A percentile compares a stretch with the other conserved stretches of the same genome.
Evolutionary conservation across 352 stramenopile species (phyloP).

Genomic region (Blastocystis sp.): DNA sequence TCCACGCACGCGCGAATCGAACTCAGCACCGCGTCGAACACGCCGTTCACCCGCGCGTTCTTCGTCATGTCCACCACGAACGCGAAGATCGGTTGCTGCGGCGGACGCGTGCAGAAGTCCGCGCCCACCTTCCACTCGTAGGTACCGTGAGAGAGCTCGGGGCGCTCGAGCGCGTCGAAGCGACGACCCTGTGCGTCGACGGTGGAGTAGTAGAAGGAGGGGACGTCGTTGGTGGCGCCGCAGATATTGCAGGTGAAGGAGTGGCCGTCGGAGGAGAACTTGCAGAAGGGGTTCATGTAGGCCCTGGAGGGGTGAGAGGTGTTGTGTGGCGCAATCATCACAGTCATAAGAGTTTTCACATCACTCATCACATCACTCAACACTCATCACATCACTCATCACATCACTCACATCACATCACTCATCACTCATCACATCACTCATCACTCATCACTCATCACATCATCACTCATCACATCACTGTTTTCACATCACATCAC

Average conservation of each 20-base stretch:
- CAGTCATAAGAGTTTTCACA: not conserved
- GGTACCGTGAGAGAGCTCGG: constrained; percentile 42
- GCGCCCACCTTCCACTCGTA: constrained; percentile 28
- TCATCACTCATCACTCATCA: no score
- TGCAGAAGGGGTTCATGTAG: constrained; percentile 57
- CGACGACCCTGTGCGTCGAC: constrained; percentile 2
- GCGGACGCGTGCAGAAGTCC: constrained; percentile 7
- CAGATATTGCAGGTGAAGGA: constrained; percentile 62
- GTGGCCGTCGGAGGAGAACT: constrained; percentile 31
- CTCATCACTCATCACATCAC: no score
- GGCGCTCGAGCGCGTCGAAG: constrained; percentile 51
- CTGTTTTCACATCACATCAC: no score
- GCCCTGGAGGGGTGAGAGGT: not conserved
- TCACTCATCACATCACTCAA: no score
- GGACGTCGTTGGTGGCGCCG: constrained; percentile 11
- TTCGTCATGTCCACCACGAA: constrained; percentile 58
- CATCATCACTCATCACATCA: no score
- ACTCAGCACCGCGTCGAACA: constrained; percentile 22
- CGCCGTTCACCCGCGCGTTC: constrained; percentile 1
- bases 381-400: no score
- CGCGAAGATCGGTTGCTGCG: constrained; percentile 29
- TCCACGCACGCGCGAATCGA: constrained; percentile 37
- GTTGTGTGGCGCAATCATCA: not conserved
- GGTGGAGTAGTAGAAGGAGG: constrained; percentile 58
- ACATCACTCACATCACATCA: no score